These are phyloP conservation scores for Ceratocystis ficicola DNA, from an alignment of 2,329 filamentous ascomycete species.

Conservation along the genomic window DNA sequence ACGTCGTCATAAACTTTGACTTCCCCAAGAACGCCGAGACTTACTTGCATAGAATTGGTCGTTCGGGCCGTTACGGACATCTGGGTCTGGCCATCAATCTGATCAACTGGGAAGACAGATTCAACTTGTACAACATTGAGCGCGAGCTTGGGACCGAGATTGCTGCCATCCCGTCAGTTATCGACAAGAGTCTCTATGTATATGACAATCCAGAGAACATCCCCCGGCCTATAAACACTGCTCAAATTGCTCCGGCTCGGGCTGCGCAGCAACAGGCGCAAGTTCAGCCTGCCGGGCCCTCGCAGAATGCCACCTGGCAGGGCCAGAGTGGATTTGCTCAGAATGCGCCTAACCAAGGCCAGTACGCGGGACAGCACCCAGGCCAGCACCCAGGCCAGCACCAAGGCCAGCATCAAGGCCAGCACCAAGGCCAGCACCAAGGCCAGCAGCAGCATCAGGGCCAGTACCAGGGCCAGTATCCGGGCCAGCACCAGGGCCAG, in stretches of 20 bases:
- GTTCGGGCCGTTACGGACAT: constrained; percentile 93
- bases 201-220: constrained; percentile 95
- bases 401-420: background rate
- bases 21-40: constrained; percentile 99
- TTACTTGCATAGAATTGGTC: constrained; percentile 94
- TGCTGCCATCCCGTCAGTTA: constrained; percentile 82
- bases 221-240: constrained; percentile 59
- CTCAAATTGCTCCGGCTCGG: constrained; percentile 24
- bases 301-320: constrained; percentile 20
- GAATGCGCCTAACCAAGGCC: constrained; percentile 5
- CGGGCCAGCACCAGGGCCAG: background rate
- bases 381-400: constrained; percentile 9
- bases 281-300: constrained; percentile 18
- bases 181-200: constrained; percentile 96
- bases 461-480: no score
- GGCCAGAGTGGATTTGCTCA: constrained; percentile 16
- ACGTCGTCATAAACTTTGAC: constrained; percentile 99
- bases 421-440: background rate
- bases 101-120: constrained; percentile 98
- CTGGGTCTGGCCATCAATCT: constrained; percentile 95
- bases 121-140: constrained; percentile 98
- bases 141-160: constrained; percentile 96
- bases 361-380: constrained; percentile 5
- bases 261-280: constrained; percentile 9
- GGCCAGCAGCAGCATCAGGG: background rate